Conservation (phyloP, 2,329 filamentous ascomycete genomes). For the Fusarium protoensiforme region DNA sequence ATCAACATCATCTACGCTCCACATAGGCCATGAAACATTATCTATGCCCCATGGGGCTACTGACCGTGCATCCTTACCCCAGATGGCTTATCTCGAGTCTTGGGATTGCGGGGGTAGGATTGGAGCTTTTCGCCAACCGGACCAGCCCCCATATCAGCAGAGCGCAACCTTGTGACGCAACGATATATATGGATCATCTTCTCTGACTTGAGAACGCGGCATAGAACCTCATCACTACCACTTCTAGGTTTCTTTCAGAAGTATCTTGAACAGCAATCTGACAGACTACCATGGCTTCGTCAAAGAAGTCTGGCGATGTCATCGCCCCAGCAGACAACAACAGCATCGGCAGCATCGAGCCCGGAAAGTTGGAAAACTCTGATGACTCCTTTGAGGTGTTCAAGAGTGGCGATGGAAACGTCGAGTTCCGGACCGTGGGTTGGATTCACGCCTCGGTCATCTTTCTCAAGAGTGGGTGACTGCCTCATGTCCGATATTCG, state of each 20-base stretch:
- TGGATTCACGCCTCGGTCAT: slow-evolving; percentile 61
- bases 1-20: not conserved
- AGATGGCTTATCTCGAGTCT: slow-evolving; percentile 19
- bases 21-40: not conserved
- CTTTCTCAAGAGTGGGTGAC: slow-evolving; percentile 54
- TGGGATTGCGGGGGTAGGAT: slow-evolving; percentile 5
- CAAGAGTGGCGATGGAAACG: slow-evolving; percentile 54
- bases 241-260: not conserved
- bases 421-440: slow-evolving; percentile 60
- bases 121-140: not conserved
- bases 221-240: not conserved
- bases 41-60: slow-evolving; percentile 2
- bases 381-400: slow-evolving; percentile 56
- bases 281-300: slow-evolving; percentile 3
- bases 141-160: not conserved
- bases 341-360: slow-evolving; percentile 30
- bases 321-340: slow-evolving; percentile 17
- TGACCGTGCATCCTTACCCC: slow-evolving; percentile 7
- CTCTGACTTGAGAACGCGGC: not conserved
- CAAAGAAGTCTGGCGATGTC: slow-evolving; percentile 12
- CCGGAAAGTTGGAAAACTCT: slow-evolving; percentile 26
- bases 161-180: not conserved
- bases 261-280: not conserved
- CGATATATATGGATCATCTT: not conserved
- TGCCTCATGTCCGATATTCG: not conserved